Conservation (phyloP, 257 asterid species). For the Echium plantagineum region DNA sequence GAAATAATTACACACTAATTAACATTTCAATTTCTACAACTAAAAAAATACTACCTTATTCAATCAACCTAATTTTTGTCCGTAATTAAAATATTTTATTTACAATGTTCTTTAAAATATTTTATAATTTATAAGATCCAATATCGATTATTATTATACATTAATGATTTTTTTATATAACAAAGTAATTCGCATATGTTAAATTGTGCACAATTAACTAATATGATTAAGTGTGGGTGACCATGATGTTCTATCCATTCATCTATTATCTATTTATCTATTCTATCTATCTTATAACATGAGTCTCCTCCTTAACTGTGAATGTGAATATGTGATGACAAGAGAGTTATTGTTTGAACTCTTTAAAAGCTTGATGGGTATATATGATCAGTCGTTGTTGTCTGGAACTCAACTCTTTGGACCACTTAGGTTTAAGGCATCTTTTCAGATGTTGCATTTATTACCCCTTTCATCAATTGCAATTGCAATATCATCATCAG, state of each 20-base stretch:
- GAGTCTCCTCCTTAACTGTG: constrained; percentile 15
- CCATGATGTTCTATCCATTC: constrained; percentile 7
- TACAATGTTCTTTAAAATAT: too few species aligned
- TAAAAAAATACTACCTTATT: too few species aligned
- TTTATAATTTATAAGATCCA: too few species aligned
- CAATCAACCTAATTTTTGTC: too few species aligned
- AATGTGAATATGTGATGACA: constrained; percentile 9
- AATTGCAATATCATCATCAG: constrained; percentile 5
- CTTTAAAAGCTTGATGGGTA: constrained; percentile 34
- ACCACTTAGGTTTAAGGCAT: constrained; percentile 36
- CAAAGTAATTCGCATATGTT: too few species aligned
- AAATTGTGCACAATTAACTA: too few species aligned
- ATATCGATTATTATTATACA: too few species aligned
- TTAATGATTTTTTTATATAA: too few species aligned
- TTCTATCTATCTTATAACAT: background rate
- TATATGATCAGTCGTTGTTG: constrained; percentile 39
- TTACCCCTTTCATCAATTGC: background rate
- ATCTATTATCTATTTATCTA: constrained; percentile 6
- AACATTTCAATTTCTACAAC: too few species aligned
- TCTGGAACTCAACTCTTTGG: constrained; percentile 39
- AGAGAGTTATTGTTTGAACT: constrained; percentile 27
- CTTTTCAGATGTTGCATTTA: constrained; percentile 53
- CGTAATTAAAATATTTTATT: too few species aligned
- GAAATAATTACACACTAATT: too few species aligned
- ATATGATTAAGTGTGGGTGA: constrained; percentile 15